Conservation (phyloP, 2,329 filamentous ascomycete genomes). For the Diaporthe sp. region DNA sequence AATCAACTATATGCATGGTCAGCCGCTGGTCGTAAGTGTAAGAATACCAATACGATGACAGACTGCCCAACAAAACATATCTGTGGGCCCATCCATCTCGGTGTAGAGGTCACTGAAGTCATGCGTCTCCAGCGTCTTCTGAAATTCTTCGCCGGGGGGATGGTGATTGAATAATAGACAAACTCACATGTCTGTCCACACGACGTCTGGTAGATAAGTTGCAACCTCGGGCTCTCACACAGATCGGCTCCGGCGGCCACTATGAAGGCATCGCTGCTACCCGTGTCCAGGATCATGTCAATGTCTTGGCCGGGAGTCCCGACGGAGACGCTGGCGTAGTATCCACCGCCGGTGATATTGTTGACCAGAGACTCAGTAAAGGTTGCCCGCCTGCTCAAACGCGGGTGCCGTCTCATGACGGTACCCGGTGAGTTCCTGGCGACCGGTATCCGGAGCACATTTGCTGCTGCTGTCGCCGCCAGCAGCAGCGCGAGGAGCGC, state of each 20-base stretch:
- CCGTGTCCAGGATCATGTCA: constrained; percentile 72
- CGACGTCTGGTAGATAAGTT: constrained; percentile 52
- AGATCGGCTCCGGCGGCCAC: constrained; percentile 56
- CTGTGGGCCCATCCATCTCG: constrained; percentile 41
- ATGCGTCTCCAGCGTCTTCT: not conserved
- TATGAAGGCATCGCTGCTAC: constrained; percentile 75
- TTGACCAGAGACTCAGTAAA: constrained; percentile 61
- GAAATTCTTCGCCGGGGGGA: not conserved
- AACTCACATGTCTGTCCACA: constrained; percentile 59
- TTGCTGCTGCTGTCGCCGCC: constrained; percentile 38
- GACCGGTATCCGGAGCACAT: constrained; percentile 44
- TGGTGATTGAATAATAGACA: not conserved
- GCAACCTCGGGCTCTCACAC: constrained; percentile 54
- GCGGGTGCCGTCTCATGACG: constrained; percentile 43
- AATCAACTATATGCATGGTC: constrained; percentile 50
- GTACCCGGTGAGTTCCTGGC: constrained; percentile 36
- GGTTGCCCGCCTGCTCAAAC: constrained; percentile 42
- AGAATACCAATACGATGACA: not conserved
- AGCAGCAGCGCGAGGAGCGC: constrained; percentile 32
- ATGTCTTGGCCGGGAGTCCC: constrained; percentile 71
- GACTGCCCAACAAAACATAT: not conserved
- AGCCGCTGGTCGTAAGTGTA: not conserved
- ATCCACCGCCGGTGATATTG: constrained; percentile 68
- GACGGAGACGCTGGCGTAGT: constrained; percentile 69
- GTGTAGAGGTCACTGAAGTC: not conserved